These are phyloP conservation scores for Coniophora puteana DNA, from an alignment of 1,284 basidiomycete species.

Conservation along the genomic window DNA sequence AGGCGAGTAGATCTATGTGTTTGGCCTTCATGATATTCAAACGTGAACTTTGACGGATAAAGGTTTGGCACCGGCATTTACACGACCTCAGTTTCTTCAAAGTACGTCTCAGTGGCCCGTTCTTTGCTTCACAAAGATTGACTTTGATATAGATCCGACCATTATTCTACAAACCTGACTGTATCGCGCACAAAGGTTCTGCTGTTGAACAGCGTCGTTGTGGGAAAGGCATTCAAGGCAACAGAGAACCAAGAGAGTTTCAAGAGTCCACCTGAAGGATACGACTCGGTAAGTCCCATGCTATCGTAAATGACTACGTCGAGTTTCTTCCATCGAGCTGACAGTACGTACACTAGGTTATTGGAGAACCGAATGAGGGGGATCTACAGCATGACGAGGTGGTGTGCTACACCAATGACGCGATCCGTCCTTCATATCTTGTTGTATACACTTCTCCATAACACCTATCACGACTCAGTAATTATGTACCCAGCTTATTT, in stretches of 20 bases:
- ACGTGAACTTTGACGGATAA: neutral
- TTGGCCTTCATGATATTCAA: neutral
- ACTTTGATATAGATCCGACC: slow-evolving; percentile 47
- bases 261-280: slow-evolving; percentile 52
- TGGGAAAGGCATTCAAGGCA: slow-evolving; percentile 63
- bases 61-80: slow-evolving; percentile 51
- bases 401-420: slow-evolving; percentile 62
- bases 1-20: slow-evolving; percentile 32
- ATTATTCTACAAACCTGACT: slow-evolving; percentile 55
- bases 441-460: too few relatives aligned
- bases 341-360: slow-evolving; percentile 51
- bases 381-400: slow-evolving; percentile 62
- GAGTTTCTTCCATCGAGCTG: slow-evolving; percentile 18
- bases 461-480: too few relatives aligned
- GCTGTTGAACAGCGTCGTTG: slow-evolving; percentile 62
- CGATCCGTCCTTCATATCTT: slow-evolving; percentile 60
- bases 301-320: neutral
- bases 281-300: slow-evolving; percentile 49
- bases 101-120: slow-evolving; percentile 32
- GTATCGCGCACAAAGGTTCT: slow-evolving; percentile 54
- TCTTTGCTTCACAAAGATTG: slow-evolving; percentile 1
- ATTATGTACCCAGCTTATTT: too few relatives aligned
- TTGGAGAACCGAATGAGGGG: slow-evolving; percentile 43
- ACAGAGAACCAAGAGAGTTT: slow-evolving; percentile 47
- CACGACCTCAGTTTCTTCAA: slow-evolving; percentile 47